Conservation (phyloP, 495 filamentous ascomycete genomes). For the Penicillium verhagenii region DNA sequence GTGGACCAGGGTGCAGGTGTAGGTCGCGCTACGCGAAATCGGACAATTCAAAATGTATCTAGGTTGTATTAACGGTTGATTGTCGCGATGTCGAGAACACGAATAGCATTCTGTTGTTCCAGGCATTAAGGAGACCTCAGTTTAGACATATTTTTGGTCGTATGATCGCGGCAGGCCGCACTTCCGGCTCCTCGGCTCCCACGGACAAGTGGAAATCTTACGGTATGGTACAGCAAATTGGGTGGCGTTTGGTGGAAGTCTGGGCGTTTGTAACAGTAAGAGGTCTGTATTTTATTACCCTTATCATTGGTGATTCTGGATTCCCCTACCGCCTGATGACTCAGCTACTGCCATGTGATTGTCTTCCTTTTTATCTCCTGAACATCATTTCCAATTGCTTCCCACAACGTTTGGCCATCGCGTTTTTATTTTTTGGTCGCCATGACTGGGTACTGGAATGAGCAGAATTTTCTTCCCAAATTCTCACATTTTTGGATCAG, state of each 20-base stretch:
- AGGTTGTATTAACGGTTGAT: neutral
- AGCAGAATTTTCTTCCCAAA: neutral
- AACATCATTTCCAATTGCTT: neutral
- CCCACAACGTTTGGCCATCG: neutral
- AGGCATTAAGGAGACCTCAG: neutral
- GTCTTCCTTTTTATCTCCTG: neutral
- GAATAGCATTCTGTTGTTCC: neutral
- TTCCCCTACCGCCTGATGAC: slow-evolving; percentile 11
- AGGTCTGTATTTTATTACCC: neutral
- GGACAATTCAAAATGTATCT: slow-evolving; percentile 1
- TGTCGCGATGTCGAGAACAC: neutral
- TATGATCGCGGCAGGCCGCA: slow-evolving; percentile 44
- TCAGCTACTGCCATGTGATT: slow-evolving; percentile 24
- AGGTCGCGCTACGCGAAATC: slow-evolving; percentile 11
- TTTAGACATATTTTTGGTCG: slow-evolving; percentile 25
- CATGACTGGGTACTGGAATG: neutral
- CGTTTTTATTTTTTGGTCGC: neutral
- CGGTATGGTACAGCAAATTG: neutral
- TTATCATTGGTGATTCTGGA: slow-evolving; percentile 11
- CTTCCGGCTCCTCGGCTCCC: slow-evolving; percentile 27
- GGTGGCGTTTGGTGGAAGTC: neutral
- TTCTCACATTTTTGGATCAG: neutral
- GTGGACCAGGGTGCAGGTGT: slow-evolving; percentile 17
- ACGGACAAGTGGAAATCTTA: neutral
- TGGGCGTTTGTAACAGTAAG: neutral